phyloP scores from a whole-genome alignment of 1,139 yeast species.

The Spathaspora sp. region DNA sequence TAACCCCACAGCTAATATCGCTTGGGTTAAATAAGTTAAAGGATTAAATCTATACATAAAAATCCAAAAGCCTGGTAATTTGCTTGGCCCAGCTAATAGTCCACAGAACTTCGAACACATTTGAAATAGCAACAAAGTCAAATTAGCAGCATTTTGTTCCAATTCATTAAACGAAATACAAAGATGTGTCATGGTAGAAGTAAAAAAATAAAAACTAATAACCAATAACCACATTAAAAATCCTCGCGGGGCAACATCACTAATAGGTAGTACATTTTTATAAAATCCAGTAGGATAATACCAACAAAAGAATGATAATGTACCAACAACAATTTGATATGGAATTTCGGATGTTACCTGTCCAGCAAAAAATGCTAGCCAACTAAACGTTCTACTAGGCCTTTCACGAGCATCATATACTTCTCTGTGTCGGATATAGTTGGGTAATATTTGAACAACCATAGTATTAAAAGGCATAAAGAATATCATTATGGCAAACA shows the following conservation, averaged over 20 bases:
- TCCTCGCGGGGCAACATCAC: slow-evolving; percentile 36
- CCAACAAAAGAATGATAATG: slow-evolving; percentile 69
- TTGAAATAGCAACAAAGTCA: slow-evolving; percentile 27
- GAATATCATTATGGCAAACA: slow-evolving; percentile 59
- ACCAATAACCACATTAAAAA: slow-evolving; percentile 43
- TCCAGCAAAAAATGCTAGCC: slow-evolving; percentile 47
- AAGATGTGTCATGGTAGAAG: slow-evolving; percentile 39
- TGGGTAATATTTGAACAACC: slow-evolving; percentile 50
- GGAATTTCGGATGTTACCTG: slow-evolving; percentile 77
- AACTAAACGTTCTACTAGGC: slow-evolving; percentile 32
- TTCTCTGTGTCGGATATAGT: slow-evolving; percentile 32
- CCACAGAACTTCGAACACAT: slow-evolving; percentile 39
- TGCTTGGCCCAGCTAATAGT: slow-evolving; percentile 25
- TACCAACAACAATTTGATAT: slow-evolving; percentile 66
- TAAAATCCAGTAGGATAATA: slow-evolving; percentile 81
- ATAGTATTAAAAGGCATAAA: slow-evolving; percentile 46
- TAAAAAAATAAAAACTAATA: slow-evolving; percentile 35
- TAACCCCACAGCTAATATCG: slow-evolving; percentile 25
- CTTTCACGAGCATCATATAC: slow-evolving; percentile 37
- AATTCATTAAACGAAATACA: slow-evolving; percentile 38
- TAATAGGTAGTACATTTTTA: slow-evolving; percentile 46
- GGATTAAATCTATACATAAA: slow-evolving; percentile 69
- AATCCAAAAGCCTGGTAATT: slow-evolving; percentile 40
- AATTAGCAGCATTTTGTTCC: slow-evolving; percentile 40
- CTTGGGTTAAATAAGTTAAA: slow-evolving; percentile 56